These are phyloP conservation scores for Aphelidium insulamus DNA, from an alignment of 371 early-diverging fungal species.

Conservation along the genomic window DNA sequence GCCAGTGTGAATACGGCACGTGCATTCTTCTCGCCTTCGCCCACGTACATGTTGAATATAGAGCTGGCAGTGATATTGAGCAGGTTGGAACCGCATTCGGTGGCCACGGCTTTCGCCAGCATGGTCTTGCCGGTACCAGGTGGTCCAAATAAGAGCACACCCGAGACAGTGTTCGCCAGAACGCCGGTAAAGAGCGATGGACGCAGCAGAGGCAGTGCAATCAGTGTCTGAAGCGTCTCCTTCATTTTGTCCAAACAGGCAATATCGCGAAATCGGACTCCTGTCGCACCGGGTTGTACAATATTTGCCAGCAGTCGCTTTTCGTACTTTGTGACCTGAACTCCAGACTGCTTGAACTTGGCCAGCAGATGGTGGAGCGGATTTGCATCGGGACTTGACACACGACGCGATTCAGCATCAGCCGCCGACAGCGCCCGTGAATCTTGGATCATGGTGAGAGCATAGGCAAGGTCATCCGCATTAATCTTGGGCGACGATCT, in stretches of 20 bases:
- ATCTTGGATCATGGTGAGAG: too few species aligned
- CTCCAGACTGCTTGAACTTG: too few species aligned
- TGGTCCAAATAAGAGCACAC: conserved; percentile 85
- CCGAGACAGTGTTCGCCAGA: conserved; percentile 48
- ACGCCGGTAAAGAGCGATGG: conserved; percentile 65
- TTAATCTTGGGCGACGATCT: too few species aligned
- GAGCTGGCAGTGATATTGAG: conserved; percentile 83
- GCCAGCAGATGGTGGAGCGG: too few species aligned
- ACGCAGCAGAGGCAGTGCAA: conserved; percentile 53
- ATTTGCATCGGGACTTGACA: too few species aligned
- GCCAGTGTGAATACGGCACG: conserved; percentile 89
- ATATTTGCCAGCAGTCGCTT: conserved; percentile 26
- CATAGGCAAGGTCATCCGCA: too few species aligned
- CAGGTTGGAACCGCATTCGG: conserved; percentile 80
- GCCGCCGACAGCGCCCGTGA: too few species aligned
- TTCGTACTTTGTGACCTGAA: conserved; percentile 23
- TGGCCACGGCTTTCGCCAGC: conserved; percentile 89
- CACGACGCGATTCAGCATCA: too few species aligned
- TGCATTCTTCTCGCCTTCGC: conserved; percentile 92
- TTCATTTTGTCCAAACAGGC: conserved; percentile 35
- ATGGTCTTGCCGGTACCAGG: conserved; percentile 97
- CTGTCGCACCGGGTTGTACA: conserved; percentile 36
- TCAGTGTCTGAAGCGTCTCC: conserved; percentile 60
- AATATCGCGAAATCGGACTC: conserved; percentile 34
- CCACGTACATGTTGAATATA: conserved; percentile 88